Percentiles rank a stretch among this genome's conserved stretches.
Conservation (phyloP, 306 rosid species). For the Ormosia emarginata region DNA sequence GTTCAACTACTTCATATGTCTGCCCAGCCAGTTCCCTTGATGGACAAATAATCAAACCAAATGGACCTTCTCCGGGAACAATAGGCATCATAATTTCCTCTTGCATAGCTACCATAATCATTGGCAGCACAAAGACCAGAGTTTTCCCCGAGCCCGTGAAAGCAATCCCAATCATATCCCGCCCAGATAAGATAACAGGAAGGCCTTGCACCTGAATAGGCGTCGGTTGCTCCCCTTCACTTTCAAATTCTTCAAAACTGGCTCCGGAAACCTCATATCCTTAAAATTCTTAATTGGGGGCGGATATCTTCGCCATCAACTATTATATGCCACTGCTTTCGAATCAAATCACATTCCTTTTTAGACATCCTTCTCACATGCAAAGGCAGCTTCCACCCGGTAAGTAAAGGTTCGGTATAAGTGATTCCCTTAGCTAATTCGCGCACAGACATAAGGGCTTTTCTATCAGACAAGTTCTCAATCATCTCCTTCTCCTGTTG, state of each 20-base stretch:
- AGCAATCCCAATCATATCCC: conserved; percentile 97
- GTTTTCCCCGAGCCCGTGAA: conserved; percentile 95
- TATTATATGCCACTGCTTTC: conserved; percentile 90
- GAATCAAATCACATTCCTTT: conserved; percentile 64
- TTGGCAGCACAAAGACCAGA: conserved; percentile 82
- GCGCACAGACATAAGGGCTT: conserved; percentile 85
- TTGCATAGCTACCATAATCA: conserved; percentile 89
- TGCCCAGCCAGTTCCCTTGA: conserved; percentile 96
- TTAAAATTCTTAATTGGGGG: conserved; percentile 86
- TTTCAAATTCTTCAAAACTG: conserved; percentile 69
- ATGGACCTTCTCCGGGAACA: conserved; percentile 89
- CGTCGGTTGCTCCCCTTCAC: conserved; percentile 87
- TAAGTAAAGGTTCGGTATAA: conserved; percentile 68
- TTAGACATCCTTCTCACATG: conserved; percentile 62
- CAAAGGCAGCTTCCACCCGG: conserved; percentile 96
- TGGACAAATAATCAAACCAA: conserved; percentile 76
- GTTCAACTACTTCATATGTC: conserved; percentile 85
- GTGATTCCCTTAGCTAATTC: conserved; percentile 94
- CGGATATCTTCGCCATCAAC: conserved; percentile 75
- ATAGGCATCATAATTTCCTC: conserved; percentile 97
- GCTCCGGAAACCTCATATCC: conserved; percentile 91
- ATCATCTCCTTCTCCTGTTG: conserved; percentile 94
- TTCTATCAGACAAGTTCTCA: conserved; percentile 77
- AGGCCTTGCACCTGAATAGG: conserved; percentile 98
- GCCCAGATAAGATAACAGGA: conserved; percentile 80